Conservation (phyloP, 495 filamentous ascomycete species). For the Cryomyces minteri region DNA sequence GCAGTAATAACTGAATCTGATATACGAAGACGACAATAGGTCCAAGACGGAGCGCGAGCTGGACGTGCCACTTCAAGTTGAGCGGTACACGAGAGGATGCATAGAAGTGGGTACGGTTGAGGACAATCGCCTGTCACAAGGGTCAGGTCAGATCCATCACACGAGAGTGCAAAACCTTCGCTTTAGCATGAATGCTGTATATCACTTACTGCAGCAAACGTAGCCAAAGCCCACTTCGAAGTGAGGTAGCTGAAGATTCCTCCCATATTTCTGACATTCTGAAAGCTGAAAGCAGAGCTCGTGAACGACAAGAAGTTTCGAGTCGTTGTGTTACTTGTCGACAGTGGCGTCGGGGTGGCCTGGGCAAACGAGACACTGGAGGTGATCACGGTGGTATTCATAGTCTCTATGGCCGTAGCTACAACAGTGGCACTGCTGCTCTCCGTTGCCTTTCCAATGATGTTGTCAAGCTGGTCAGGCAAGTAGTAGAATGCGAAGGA, state of each 20-base stretch:
- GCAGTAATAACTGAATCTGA: conserved; percentile 51
- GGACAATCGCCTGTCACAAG: conserved; percentile 42
- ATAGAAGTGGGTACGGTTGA: conserved; percentile 87
- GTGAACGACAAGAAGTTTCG: conserved; percentile 7
- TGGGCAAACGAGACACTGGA: conserved; percentile 13
- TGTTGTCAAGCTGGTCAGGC: conserved; percentile 42
- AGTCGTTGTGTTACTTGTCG: conserved; percentile 16
- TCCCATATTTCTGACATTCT: conserved; percentile 42
- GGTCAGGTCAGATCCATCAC: no score
- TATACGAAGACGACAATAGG: conserved; percentile 58
- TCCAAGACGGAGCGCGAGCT: conserved; percentile 51
- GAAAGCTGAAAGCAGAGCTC: conserved; percentile 14
- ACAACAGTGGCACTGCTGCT: conserved; percentile 43
- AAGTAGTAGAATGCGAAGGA: conserved; percentile 35
- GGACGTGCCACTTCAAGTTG: conserved; percentile 47
- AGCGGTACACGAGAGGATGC: conserved; percentile 70
- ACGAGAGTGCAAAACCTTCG: no score
- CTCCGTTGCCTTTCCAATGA: conserved; percentile 27
- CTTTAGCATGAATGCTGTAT: no score
- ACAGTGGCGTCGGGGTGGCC: conserved; percentile 10
- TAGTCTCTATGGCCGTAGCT: conserved; percentile 20
- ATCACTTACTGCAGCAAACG: conserved; percentile 48
- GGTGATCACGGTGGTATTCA: conserved; percentile 17
- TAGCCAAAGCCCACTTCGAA: conserved; percentile 82
- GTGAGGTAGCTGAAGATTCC: conserved; percentile 84